Percentiles rank a stretch among this genome's conserved stretches.
Evolutionary conservation across 345 rosid genomes (phyloP).

Genomic region (Eucalyptus cloeziana): DNA sequence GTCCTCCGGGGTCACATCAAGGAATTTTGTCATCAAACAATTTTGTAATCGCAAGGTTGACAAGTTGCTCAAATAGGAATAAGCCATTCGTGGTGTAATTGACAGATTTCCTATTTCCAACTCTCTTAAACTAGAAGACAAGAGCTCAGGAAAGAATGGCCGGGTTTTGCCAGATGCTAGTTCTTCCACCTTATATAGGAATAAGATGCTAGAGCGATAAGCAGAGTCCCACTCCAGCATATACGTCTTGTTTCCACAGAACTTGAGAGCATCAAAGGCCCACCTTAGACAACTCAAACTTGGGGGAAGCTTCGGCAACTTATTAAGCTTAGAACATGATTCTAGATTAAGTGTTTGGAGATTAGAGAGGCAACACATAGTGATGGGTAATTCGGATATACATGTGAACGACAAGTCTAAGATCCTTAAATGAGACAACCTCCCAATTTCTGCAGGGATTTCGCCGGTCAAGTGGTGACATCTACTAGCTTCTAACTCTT

Average conservation of each 20-base stretch:
- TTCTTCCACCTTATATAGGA: no score
- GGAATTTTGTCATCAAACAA: fast-evolving
- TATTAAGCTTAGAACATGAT: fast-evolving
- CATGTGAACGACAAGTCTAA: background rate
- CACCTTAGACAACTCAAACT: background rate
- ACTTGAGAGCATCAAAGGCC: no score
- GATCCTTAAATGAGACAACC: background rate
- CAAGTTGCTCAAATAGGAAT: background rate
- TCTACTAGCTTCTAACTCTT: background rate
- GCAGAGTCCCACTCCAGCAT: no score
- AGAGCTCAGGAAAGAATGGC: fast-evolving
- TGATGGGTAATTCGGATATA: background rate
- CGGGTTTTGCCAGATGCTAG: no score
- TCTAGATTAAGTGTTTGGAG: background rate
- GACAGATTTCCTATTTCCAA: background rate
- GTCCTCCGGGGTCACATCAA: no score
- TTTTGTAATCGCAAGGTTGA: background rate
- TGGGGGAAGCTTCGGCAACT: background rate
- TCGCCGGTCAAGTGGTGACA: background rate
- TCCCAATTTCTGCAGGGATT: background rate
- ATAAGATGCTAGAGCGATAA: no score
- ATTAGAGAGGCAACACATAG: background rate
- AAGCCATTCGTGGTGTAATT: fast-evolving
- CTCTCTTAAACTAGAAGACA: background rate
- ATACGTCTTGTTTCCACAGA: no score